Percentiles rank a stretch among this genome's conserved stretches.
These are phyloP conservation scores for Coemansia sp. DNA, from an alignment of 192 early-diverging fungal species.

Conservation along the genomic window DNA sequence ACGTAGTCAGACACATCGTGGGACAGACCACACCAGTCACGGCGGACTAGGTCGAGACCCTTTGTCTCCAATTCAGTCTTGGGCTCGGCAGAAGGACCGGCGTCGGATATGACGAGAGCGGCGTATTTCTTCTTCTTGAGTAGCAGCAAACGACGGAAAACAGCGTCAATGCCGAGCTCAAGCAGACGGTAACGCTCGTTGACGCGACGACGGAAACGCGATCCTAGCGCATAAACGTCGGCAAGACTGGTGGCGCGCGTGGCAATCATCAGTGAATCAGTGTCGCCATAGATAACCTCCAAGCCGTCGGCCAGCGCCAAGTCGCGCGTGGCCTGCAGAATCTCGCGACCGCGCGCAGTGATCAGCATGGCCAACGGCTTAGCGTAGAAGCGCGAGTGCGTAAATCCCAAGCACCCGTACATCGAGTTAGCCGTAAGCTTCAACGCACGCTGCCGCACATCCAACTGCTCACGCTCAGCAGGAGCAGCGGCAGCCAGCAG, in stretches of 20 bases:
- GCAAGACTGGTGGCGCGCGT: conserved; percentile 72
- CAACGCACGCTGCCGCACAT: conserved; percentile 91
- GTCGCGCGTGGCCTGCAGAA: conserved; percentile 89
- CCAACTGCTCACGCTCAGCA: conserved; percentile 64
- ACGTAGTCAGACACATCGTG: conserved; percentile 84
- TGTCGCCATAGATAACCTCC: conserved; percentile 99
- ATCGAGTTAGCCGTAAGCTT: conserved; percentile 98
- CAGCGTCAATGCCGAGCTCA: conserved; percentile 96
- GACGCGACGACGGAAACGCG: conserved; percentile 76
- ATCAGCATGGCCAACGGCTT: conserved; percentile 98
- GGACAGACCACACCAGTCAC: conserved; percentile 96
- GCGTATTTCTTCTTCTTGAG: conserved; percentile 99
- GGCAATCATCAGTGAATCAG: conserved; percentile 98
- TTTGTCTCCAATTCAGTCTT: conserved; percentile 74
- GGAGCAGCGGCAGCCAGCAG: conserved; percentile 67
- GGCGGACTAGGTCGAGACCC: conserved; percentile 91
- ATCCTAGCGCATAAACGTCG: conserved; percentile 77
- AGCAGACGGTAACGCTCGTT: conserved; percentile 92
- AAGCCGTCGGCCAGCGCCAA: conserved; percentile 75
- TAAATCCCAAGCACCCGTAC: conserved; percentile 97
- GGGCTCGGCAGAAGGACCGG: not conserved
- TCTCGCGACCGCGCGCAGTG: conserved; percentile 91
- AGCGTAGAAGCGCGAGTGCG: conserved; percentile 91
- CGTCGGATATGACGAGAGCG: conserved; percentile 62
- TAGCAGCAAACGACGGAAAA: conserved; percentile 84